phyloP scores from a whole-genome alignment of 129 eudicot genomes.

The Apium graveolens region DNA sequence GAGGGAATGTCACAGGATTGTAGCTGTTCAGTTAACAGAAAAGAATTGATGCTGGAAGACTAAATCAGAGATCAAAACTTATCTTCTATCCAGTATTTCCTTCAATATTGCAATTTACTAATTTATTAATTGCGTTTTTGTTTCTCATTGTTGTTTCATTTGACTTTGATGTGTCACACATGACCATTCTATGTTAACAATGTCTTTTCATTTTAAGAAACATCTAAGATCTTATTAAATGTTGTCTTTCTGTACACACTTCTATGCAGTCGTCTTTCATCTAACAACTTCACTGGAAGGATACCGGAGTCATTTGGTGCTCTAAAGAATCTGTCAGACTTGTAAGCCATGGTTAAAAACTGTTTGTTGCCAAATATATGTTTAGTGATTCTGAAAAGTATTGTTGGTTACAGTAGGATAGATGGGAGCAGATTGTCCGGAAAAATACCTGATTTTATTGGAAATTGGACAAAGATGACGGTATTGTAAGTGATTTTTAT shows the following conservation, averaged over 20 bases:
- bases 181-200: background rate
- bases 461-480: conserved; percentile 54
- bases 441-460: conserved; percentile 75
- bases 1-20: background rate
- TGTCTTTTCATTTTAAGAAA: background rate
- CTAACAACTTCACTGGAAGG: conserved; percentile 73
- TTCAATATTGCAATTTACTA: background rate
- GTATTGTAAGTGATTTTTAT: conserved; percentile 46
- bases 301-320: conserved; percentile 62
- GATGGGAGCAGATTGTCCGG: conserved; percentile 74
- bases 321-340: conserved; percentile 48
- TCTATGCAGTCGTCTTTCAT: conserved; percentile 67
- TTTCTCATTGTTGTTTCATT: background rate
- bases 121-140: background rate
- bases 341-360: conserved; percentile 52
- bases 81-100: background rate
- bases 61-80: background rate
- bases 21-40: background rate
- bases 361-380: background rate
- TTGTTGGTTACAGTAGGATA: conserved; percentile 56
- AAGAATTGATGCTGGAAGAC: background rate
- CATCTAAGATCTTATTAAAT: background rate
- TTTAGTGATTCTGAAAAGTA: conserved; percentile 3
- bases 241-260: background rate
- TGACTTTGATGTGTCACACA: background rate